Percentiles rank a stretch among this genome's conserved stretches.
phyloP scores from a whole-genome alignment of 2,329 filamentous ascomycete genomes.

The Penicillium sp. region DNA sequence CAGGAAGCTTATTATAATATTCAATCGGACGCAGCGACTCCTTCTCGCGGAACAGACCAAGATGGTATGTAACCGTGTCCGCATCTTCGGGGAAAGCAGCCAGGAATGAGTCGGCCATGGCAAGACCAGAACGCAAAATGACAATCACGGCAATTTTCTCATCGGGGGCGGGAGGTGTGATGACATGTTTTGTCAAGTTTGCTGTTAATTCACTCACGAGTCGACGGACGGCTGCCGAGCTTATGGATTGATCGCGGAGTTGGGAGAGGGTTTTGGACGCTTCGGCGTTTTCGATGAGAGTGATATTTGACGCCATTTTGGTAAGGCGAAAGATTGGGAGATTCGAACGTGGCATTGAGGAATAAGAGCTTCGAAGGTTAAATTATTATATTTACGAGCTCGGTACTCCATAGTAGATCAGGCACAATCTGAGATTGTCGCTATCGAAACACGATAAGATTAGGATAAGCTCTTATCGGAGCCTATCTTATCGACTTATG shows the following conservation, averaged over 20 bases:
- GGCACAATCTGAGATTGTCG: background rate
- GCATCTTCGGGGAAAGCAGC: conserved; percentile 20
- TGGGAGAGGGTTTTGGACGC: conserved; percentile 7
- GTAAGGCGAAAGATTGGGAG: too few species aligned
- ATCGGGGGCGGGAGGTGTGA: conserved; percentile 8
- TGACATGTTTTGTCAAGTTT: conserved; percentile 22
- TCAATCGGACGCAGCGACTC: conserved; percentile 28
- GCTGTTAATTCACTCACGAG: conserved; percentile 19
- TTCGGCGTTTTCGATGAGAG: conserved; percentile 3
- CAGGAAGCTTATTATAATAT: conserved; percentile 33
- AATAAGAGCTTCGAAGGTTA: background rate
- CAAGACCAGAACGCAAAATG: conserved; percentile 36
- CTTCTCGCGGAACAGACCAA: conserved; percentile 30
- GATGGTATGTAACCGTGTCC: conserved; percentile 28
- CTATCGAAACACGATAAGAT: background rate
- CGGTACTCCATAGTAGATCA: background rate
- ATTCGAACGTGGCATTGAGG: background rate
- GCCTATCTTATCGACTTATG: background rate
- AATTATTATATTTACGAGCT: background rate
- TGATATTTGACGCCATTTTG: conserved; percentile 10
- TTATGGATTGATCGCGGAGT: conserved; percentile 10
- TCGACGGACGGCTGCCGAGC: conserved; percentile 2
- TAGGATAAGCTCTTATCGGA: background rate
- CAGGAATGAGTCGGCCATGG: conserved; percentile 41
- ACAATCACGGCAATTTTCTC: conserved; percentile 32